Percentiles rank a stretch among this genome's conserved stretches.
phyloP scores from a whole-genome alignment of 805 yeast species.

The Yarrowia porcina region DNA sequence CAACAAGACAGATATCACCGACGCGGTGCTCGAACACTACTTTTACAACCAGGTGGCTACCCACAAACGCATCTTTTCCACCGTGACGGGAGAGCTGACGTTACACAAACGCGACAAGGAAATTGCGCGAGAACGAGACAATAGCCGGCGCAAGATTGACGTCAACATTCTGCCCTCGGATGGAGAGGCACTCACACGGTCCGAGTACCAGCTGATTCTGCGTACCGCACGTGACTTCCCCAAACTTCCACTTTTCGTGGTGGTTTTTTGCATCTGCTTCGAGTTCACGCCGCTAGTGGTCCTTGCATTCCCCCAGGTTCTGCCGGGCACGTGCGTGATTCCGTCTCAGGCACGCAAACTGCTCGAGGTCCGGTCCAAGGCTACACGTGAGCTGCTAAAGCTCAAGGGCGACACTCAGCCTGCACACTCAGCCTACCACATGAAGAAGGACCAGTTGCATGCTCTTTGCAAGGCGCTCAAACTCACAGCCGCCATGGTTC shows the following conservation, averaged over 20 bases:
- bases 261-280: conserved; percentile 52
- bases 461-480: conserved; percentile 30
- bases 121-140: conserved; percentile 35
- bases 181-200: conserved; percentile 42
- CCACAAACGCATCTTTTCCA: conserved; percentile 25
- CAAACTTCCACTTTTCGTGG: conserved; percentile 58
- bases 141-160: not conserved
- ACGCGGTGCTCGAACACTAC: conserved; percentile 34
- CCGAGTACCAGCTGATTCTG: conserved; percentile 49
- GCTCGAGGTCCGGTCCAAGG: not conserved
- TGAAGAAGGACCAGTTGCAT: conserved; percentile 28
- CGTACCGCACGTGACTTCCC: conserved; percentile 50
- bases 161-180: not conserved
- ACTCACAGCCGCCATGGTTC: conserved; percentile 30
- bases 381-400: not conserved
- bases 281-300: conserved; percentile 57
- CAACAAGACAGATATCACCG: conserved; percentile 29
- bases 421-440: conserved; percentile 29
- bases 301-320: conserved; percentile 50
- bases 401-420: not conserved
- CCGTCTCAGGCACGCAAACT: conserved; percentile 41
- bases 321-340: conserved; percentile 61
- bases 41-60: conserved; percentile 25
- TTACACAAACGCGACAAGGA: conserved; percentile 31
- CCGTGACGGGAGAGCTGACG: conserved; percentile 21